These are phyloP conservation scores for Noccaea caerulescens DNA, from an alignment of 345 rosid genomes.

Conservation along the genomic window DNA sequence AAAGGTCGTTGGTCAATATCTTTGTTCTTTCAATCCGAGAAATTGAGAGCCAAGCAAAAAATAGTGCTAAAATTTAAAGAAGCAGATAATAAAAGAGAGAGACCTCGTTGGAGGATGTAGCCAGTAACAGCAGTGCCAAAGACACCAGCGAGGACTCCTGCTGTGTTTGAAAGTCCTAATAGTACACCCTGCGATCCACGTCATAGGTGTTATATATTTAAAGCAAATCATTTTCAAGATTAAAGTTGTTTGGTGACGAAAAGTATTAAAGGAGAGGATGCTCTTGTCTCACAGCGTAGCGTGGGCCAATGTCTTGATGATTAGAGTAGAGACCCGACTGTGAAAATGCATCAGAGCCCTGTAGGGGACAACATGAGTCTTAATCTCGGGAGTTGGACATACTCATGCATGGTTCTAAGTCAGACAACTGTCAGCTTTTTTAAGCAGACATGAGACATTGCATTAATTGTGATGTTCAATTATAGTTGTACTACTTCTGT, in stretches of 20 bases:
- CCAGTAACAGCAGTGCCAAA: slow-evolving; percentile 97
- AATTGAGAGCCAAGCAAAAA: background rate
- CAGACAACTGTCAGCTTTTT: slow-evolving; percentile 30
- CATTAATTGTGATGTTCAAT: slow-evolving; percentile 23
- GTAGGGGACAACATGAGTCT: slow-evolving; percentile 40
- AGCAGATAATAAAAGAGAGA: too few species aligned
- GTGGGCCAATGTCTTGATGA: slow-evolving; percentile 98
- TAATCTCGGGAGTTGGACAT: slow-evolving; percentile 33
- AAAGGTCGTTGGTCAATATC: background rate
- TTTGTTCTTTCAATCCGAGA: background rate
- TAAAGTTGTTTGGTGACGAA: slow-evolving; percentile 4
- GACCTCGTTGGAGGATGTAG: slow-evolving; percentile 89
- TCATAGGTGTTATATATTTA: slow-evolving; percentile 19
- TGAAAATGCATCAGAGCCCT: slow-evolving; percentile 97
- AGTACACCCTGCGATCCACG: slow-evolving; percentile 72
- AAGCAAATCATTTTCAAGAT: slow-evolving; percentile 21
- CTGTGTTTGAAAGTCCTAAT: slow-evolving; percentile 90
- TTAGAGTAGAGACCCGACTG: slow-evolving; percentile 97
- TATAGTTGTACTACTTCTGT: slow-evolving; percentile 11
- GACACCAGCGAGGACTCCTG: slow-evolving; percentile 95
- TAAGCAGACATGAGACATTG: slow-evolving; percentile 23
- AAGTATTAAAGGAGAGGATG: background rate
- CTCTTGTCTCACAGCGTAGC: slow-evolving; percentile 75
- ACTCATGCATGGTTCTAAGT: slow-evolving; percentile 16
- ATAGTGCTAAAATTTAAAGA: background rate